These are phyloP conservation scores for Marchantia polymorpha DNA, from an alignment of 225 moss, liverwort and hornwort species.

Conservation along the genomic window DNA sequence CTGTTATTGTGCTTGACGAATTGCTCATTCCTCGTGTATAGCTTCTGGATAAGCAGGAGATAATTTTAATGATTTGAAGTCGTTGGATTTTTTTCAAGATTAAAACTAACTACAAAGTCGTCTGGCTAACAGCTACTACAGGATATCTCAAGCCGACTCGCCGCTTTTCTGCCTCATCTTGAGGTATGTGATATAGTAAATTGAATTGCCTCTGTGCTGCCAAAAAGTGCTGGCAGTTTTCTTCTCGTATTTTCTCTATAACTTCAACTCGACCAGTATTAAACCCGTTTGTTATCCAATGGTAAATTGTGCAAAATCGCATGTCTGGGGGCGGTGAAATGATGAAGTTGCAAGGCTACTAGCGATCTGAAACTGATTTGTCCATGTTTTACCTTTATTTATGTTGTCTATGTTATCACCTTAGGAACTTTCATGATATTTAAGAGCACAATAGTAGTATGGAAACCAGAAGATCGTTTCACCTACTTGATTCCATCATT, in stretches of 20 bases:
- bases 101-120: background rate
- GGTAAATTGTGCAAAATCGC: background rate
- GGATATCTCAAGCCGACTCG: conserved; percentile 69
- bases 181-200: conserved; percentile 48
- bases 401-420: too few relatives aligned
- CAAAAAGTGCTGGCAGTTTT: background rate
- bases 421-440: too few relatives aligned
- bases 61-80: background rate
- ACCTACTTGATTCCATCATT: too few relatives aligned
- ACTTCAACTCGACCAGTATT: background rate
- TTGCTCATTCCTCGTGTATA: background rate
- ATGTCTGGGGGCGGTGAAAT: too few relatives aligned
- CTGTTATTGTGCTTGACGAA: background rate
- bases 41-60: background rate
- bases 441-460: too few relatives aligned
- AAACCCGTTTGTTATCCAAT: background rate
- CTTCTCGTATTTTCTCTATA: background rate
- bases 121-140: conserved; percentile 69
- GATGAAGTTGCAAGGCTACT: too few relatives aligned
- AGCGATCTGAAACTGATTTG: too few relatives aligned
- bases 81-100: background rate
- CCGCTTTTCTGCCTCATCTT: conserved; percentile 69
- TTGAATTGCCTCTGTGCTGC: background rate
- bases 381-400: too few relatives aligned
- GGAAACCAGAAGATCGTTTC: too few relatives aligned